Evolutionary conservation across 345 rosid genomes (phyloP).

Genomic region (Capsella bursapastoris): DNA sequence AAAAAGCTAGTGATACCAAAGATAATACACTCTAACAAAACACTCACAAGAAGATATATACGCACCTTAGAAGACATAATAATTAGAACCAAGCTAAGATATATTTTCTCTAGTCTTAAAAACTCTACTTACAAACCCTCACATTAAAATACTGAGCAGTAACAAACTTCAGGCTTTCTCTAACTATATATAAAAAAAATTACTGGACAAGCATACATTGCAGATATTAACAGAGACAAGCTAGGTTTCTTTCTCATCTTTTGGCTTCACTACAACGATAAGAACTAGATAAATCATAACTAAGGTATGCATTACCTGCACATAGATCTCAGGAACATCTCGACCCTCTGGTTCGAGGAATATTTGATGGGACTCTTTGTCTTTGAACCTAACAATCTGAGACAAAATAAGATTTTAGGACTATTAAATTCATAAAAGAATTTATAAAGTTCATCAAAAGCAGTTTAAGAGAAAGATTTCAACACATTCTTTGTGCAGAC

Average conservation of each 20-base stretch:
- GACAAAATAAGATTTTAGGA: conserved; percentile 19
- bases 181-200: conserved; percentile 1
- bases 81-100: conserved; percentile 22
- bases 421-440: not conserved
- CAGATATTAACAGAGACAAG: conserved; percentile 13
- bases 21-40: conserved; percentile 17
- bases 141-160: conserved; percentile 1
- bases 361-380: conserved; percentile 98
- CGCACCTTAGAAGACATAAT: not conserved
- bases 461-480: conserved; percentile 25
- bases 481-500: conserved; percentile 14
- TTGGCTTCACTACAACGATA: conserved; percentile 22
- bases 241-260: conserved; percentile 9
- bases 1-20: conserved; percentile 21
- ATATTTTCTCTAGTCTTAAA: conserved; percentile 28
- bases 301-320: conserved; percentile 65
- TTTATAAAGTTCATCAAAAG: conserved; percentile 7
- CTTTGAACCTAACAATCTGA: conserved; percentile 93
- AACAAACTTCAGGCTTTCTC: conserved; percentile 24
- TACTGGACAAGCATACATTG: conserved; percentile 1
- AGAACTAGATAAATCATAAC: conserved; percentile 17
- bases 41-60: conserved; percentile 2
- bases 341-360: conserved; percentile 99
- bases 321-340: conserved; percentile 91
- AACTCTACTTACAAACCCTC: conserved; percentile 17